phyloP scores from a whole-genome alignment of 176 grass and related monocot species.

The Eleusine indica region DNA sequence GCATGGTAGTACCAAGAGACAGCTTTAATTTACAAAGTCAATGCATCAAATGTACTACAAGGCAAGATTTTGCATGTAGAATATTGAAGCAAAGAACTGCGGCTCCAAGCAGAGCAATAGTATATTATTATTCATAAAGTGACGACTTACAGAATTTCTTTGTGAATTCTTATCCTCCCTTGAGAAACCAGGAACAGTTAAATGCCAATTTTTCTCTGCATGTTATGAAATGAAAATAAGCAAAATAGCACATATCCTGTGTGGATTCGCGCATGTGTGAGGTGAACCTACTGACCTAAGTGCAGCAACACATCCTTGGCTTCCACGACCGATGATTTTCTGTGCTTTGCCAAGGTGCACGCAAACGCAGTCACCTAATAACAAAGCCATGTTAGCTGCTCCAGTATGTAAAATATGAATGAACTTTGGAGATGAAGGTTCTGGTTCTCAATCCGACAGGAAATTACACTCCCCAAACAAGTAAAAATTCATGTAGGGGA shows the following conservation, averaged over 20 bases:
- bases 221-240: slow-evolving; percentile 34
- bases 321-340: slow-evolving; percentile 86
- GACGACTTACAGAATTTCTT: slow-evolving; percentile 71
- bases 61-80: background rate
- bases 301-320: slow-evolving; percentile 86
- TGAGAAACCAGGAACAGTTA: slow-evolving; percentile 87
- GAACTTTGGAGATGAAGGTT: slow-evolving; percentile 27
- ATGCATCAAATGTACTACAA: slow-evolving; percentile 3
- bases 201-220: slow-evolving; percentile 88
- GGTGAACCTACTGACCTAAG: slow-evolving; percentile 59
- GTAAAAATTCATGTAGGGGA: slow-evolving; percentile 20
- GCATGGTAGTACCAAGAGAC: background rate
- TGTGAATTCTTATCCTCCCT: slow-evolving; percentile 78
- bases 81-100: background rate
- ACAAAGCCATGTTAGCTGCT: slow-evolving; percentile 32
- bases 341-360: slow-evolving; percentile 83
- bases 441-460: slow-evolving; percentile 17
- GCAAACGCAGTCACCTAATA: slow-evolving; percentile 86
- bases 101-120: slow-evolving; percentile 4
- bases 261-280: background rate
- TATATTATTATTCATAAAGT: background rate
- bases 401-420: slow-evolving; percentile 24
- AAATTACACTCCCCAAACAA: slow-evolving; percentile 12
- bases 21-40: background rate
- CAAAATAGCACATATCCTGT: background rate